These are phyloP conservation scores for Annona squamosa DNA, from an alignment of 164 flowering plant genomes.

Conservation along the genomic window DNA sequence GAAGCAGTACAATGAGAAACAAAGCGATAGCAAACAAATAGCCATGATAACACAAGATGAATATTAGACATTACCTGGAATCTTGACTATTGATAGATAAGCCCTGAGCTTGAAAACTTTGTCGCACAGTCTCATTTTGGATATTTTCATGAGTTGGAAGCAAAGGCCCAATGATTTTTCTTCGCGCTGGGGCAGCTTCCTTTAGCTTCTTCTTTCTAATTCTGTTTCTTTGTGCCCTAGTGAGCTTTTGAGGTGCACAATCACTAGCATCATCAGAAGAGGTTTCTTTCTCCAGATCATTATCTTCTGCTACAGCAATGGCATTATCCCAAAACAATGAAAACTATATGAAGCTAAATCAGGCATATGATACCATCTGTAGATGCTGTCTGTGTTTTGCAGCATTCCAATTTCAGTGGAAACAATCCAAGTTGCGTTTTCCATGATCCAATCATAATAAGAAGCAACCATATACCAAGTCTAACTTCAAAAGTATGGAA, in stretches of 20 bases:
- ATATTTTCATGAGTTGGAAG: constrained; percentile 20
- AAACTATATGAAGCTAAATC: not conserved
- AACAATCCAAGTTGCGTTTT: not conserved
- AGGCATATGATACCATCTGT: not conserved
- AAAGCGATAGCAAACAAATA: not conserved
- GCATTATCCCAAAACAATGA: not conserved
- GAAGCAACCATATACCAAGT: not conserved
- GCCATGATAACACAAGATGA: not conserved
- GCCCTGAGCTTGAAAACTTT: constrained; percentile 16
- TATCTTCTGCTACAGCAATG: constrained; percentile 10
- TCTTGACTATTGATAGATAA: constrained; percentile 1
- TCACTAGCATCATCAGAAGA: constrained; percentile 18
- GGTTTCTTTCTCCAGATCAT: constrained; percentile 13
- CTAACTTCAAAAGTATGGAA: not conserved
- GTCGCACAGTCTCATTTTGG: constrained; percentile 10
- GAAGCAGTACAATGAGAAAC: not conserved
- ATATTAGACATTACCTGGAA: constrained; percentile 15
- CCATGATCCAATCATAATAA: not conserved
- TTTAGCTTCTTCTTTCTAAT: constrained; percentile 43
- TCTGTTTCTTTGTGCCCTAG: constrained; percentile 58
- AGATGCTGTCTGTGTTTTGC: not conserved
- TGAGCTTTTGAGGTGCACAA: constrained; percentile 27
- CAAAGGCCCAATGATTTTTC: constrained; percentile 44
- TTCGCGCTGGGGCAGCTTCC: constrained; percentile 30
- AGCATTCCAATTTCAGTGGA: not conserved